Evolutionary conservation across 768 basidiomycete genomes (phyloP), one percentile per base, ranked within the genome.

Genomic region (Agrocybe pediades): DNA sequence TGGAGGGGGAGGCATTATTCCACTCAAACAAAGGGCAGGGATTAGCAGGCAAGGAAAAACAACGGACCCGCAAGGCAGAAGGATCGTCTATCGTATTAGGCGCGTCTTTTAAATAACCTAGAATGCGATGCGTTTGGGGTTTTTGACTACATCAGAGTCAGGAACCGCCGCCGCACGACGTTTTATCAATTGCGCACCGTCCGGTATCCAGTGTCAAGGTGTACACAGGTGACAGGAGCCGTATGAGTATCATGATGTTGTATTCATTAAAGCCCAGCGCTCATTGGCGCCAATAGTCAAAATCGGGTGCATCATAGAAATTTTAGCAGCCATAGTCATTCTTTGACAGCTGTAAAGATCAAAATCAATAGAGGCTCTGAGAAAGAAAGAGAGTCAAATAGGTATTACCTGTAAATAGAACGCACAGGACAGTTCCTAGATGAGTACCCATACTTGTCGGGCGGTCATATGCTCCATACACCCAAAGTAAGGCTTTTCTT

Each of bases 1-100:
- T 23, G 19, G 41, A 24, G 25, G 9, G 15, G 55, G 51, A 50
- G 33, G 24, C 16, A 43, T 19, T 41, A 56, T 52, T 33, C 11
- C 17, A 42, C 3, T 40, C 17, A 23, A 16, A 23, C 2, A 8
- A 25, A 2, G 36, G 17, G 26, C n/a, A n/a, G n/a, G n/a, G n/a
- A n/a, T n/a, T n/a, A n/a, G n/a, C n/a, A n/a, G n/a, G n/a, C n/a
- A n/a, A 20, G 16, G 21, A 29, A 39, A 41, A 47, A 24, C 24
- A 39, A 46, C 17, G 23, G 33, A 6, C 4, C 33, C 13, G 33
- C 13, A 36, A 36, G n/a, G 13, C 33, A 11, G 33, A 11, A 36
- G 11, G 7, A 30, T 15, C 11, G 11, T 4, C 3, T n/a, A 36
- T 36, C 33, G 33, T 36, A 11, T 11, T 11, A n/a, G 4, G 13